A percentile compares a stretch with the other conserved stretches of the same genome.
Evolutionary conservation across 2,329 filamentous ascomycete species (phyloP).

Genomic region (Pyrenophora teres): DNA sequence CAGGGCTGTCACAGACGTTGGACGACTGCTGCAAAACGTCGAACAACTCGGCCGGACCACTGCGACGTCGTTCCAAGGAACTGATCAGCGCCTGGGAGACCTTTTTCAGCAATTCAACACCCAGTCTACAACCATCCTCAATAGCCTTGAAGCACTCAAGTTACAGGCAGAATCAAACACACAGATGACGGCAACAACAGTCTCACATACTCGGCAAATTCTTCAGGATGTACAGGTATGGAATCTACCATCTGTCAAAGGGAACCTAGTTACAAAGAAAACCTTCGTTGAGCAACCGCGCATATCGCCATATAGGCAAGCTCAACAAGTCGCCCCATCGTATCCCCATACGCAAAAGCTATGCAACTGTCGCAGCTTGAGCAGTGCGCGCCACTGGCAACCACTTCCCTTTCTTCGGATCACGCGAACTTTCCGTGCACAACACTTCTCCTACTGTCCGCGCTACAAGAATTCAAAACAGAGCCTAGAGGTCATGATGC

Average conservation of each 20-base stretch:
- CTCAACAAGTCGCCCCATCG: no score
- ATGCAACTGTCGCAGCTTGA: background rate
- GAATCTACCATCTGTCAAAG: no score
- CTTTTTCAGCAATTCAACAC: background rate
- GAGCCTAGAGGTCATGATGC: background rate
- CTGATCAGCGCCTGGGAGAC: background rate
- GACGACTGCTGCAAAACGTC: background rate
- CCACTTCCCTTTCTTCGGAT: background rate
- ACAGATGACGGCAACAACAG: no score
- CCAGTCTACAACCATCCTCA: background rate
- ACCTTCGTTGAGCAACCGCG: no score
- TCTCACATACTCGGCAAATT: no score
- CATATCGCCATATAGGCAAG: no score
- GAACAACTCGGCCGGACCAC: background rate
- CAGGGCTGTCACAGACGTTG: fast-evolving
- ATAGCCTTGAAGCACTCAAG: no score
- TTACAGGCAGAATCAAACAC: no score
- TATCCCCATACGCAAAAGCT: background rate
- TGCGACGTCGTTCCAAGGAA: background rate
- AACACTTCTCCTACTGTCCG: background rate
- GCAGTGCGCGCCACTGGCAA: background rate
- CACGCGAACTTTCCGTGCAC: background rate
- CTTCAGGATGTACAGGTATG: no score
- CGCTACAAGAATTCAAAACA: background rate
- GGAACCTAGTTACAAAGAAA: no score